phyloP scores from a whole-genome alignment of 2,329 filamentous ascomycete genomes.

The Colletotrichum chlorophyti region DNA sequence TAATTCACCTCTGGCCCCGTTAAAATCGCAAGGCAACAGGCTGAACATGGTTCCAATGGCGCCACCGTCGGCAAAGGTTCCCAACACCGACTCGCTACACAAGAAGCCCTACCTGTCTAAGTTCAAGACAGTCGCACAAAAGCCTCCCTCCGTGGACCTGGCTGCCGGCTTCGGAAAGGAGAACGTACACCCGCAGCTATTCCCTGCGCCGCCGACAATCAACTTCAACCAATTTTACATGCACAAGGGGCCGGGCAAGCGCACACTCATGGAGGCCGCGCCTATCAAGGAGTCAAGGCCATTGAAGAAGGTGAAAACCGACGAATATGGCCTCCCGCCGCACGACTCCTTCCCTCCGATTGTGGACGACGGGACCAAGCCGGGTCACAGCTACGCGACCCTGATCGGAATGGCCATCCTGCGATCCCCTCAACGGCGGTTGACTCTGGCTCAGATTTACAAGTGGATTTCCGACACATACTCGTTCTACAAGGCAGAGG shows the following conservation, averaged over 20 bases:
- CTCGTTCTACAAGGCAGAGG: slow-evolving; percentile 82
- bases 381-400: slow-evolving; percentile 90
- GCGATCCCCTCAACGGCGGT: slow-evolving; percentile 78
- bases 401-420: slow-evolving; percentile 98
- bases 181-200: slow-evolving; percentile 60
- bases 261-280: slow-evolving; percentile 74
- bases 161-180: slow-evolving; percentile 58
- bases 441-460: slow-evolving; percentile 95
- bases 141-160: slow-evolving; percentile 52
- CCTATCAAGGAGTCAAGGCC: slow-evolving; percentile 73
- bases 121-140: slow-evolving; percentile 64
- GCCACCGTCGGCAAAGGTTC: slow-evolving; percentile 62
- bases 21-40: slow-evolving; percentile 61
- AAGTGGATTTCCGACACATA: slow-evolving; percentile 99
- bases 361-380: slow-evolving; percentile 87
- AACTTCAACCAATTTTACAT: slow-evolving; percentile 58
- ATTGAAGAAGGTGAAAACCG: slow-evolving; percentile 72
- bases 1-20: slow-evolving; percentile 66
- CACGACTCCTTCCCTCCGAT: slow-evolving; percentile 82
- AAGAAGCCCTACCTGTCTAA: slow-evolving; percentile 70
- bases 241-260: slow-evolving; percentile 61
- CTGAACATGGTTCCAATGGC: slow-evolving; percentile 73
- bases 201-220: slow-evolving; percentile 53
- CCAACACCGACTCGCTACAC: slow-evolving; percentile 70
- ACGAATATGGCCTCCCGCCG: slow-evolving; percentile 66